Base-by-base conservation (phyloP, 129 eudicot genomes). In the Centella asiatica region DNA sequence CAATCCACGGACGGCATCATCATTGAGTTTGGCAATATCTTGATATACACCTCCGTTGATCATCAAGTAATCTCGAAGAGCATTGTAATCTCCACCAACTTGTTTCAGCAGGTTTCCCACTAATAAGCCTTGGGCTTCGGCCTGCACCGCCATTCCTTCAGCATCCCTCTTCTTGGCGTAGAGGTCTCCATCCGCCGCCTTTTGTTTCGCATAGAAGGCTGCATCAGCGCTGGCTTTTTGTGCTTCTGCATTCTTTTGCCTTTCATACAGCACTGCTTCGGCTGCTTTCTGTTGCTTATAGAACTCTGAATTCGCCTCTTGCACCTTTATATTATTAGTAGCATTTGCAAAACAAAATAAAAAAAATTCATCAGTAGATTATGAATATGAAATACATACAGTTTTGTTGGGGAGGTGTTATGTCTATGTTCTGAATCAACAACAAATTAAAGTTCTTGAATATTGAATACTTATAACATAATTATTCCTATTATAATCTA, bases 81-180 rank as follows among this genome's bases (percentile, higher is more conserved):
- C 72, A 4, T 22, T 50, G 44, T 65, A 65, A 56, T 76, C 58
- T 12, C 80, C 80, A 10, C 58, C 65, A 13, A 76, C 40, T 9
- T 65, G 76, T 49, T 45, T 64, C 53, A 76, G 65, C 44, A 76
- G 80, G 57, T 65, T 65, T 46, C 46, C 50, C 46, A 76, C 19
- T 65, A 69, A 69, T 24, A 49, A 13, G n/a, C 80, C 76, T 52
- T 76, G 80, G 13, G 80, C 76, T 71, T 76, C 48, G 0, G 76
- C 76, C 20, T 69, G 55, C 8, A 59, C 72, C 23, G 60, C 76
- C 22, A 76, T 25, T 12, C 74, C 79, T 24, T 74, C 79, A 3
- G 79, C 74, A 25, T 74, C 79, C 45, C 62, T 74, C 64, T 25
- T 40, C 55, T 74, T 68, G 18, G 79, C 69, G 8, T 74, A 74